Conservation (phyloP, 352 stramenopile genomes). For the Pythium chondricola region DNA sequence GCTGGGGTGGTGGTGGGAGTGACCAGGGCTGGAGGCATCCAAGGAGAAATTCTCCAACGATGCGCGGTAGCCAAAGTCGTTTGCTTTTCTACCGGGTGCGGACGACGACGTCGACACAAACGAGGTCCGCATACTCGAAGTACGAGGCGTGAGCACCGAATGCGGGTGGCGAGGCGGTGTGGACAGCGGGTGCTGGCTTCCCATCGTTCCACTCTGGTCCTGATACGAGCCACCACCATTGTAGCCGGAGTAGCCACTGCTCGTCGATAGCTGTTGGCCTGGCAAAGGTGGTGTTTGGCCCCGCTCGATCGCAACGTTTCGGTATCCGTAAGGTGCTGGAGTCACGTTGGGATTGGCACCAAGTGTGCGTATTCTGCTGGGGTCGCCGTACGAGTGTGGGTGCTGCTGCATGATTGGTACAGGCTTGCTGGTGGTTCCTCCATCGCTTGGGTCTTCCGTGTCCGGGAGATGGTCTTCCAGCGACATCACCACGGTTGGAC, state of each 20-base stretch:
- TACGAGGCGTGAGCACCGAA: slow-evolving; percentile 38
- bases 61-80: slow-evolving; percentile 25
- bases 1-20: slow-evolving; percentile 5
- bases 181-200: slow-evolving; percentile 28
- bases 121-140: slow-evolving; percentile 10
- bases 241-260: slow-evolving; percentile 15
- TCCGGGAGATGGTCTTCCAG: slow-evolving; percentile 20
- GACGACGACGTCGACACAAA: slow-evolving; percentile 26
- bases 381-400: slow-evolving; percentile 66
- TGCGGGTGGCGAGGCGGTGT: slow-evolving; percentile 68
- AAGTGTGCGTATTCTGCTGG: slow-evolving; percentile 34
- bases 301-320: slow-evolving; percentile 65
- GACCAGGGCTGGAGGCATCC: slow-evolving; percentile 20
- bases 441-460: slow-evolving; percentile 6
- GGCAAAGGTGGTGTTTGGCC: slow-evolving; percentile 9
- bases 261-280: slow-evolving; percentile 14
- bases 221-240: slow-evolving; percentile 26
- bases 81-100: slow-evolving; percentile 4
- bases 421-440: slow-evolving; percentile 18
- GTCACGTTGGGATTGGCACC: slow-evolving; percentile 58
- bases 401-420: slow-evolving; percentile 31
- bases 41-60: slow-evolving; percentile 71
- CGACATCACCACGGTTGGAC: slow-evolving; percentile 14
- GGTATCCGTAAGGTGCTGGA: slow-evolving; percentile 65
- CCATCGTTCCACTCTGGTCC: slow-evolving; percentile 23